phyloP scores from a whole-genome alignment of 805 yeast genomes.

The Diddensiella transvaalensis region DNA sequence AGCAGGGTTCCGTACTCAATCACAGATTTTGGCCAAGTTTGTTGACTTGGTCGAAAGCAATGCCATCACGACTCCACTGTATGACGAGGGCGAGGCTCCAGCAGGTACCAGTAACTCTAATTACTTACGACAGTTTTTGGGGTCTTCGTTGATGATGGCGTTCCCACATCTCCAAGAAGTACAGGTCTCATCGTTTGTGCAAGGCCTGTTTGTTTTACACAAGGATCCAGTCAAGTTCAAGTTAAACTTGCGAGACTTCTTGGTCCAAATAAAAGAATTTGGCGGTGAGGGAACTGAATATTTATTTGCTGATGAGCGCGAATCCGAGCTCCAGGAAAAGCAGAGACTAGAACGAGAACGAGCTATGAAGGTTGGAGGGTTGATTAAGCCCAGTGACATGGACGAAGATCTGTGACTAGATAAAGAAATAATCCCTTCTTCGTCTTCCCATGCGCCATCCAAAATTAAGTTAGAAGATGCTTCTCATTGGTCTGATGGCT shows the following conservation, averaged over 20 bases:
- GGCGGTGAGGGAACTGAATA: constrained; percentile 86
- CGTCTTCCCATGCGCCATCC: neutral
- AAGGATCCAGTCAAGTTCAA: constrained; percentile 72
- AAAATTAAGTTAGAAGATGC: neutral
- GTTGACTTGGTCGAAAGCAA: constrained; percentile 77
- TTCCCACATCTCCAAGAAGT: constrained; percentile 85
- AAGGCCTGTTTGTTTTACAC: constrained; percentile 66
- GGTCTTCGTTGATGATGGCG: constrained; percentile 78
- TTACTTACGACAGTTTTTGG: constrained; percentile 76
- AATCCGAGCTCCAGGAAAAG: constrained; percentile 67
- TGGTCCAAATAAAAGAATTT: constrained; percentile 90
- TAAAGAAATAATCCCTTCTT: neutral
- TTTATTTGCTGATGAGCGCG: constrained; percentile 89
- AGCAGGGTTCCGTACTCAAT: constrained; percentile 88
- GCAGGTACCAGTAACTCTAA: constrained; percentile 78
- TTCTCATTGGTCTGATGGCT: constrained; percentile 10
- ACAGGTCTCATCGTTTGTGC: constrained; percentile 77
- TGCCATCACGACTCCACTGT: constrained; percentile 73
- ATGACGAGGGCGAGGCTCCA: constrained; percentile 75
- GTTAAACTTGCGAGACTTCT: constrained; percentile 86
- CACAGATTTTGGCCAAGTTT: constrained; percentile 77
- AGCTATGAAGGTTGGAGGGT: constrained; percentile 87
- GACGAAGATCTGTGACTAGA: constrained; percentile 48
- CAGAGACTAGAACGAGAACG: constrained; percentile 68
- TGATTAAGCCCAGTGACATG: constrained; percentile 90